These are phyloP conservation scores for Penicillium concentricum DNA, from an alignment of 2,329 filamentous ascomycete species.

Conservation along the genomic window DNA sequence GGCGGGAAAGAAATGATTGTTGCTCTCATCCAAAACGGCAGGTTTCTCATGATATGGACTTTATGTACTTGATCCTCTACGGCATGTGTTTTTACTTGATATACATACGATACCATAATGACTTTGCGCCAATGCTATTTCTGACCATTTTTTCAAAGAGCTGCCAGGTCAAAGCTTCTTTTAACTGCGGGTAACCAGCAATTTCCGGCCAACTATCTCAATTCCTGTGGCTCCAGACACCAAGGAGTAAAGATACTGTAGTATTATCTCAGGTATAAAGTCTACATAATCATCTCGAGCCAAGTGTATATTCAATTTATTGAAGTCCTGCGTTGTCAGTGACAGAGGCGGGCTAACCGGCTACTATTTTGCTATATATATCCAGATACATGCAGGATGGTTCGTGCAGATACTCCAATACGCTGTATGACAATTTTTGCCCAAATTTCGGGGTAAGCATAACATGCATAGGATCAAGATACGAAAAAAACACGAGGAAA, in stretches of 20 bases:
- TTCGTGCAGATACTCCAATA: background rate
- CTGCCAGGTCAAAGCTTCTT: background rate
- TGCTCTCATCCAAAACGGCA: background rate
- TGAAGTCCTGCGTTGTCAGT: background rate
- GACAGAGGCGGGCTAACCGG: background rate
- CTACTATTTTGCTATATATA: background rate
- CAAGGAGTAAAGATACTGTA: background rate
- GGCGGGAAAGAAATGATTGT: conserved; percentile 42
- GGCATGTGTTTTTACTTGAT: background rate
- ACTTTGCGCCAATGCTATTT: background rate
- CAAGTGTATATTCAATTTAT: background rate
- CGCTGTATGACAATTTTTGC: background rate
- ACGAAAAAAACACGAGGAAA: too few relatives aligned
- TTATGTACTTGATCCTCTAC: background rate
- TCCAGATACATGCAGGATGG: background rate
- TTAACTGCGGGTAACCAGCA: too few relatives aligned
- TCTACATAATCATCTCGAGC: background rate
- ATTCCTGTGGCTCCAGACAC: too few relatives aligned
- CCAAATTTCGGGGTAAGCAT: too few relatives aligned
- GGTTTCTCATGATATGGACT: background rate
- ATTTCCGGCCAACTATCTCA: background rate
- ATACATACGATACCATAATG: conserved; percentile 3
- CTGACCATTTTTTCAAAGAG: background rate
- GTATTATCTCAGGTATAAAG: background rate
- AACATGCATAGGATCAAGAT: too few relatives aligned